Evolutionary conservation across 2,329 filamentous ascomycete species (phyloP), one percentile per base, ranked within the genome.

Genomic region (Aquanectria penicillioides): DNA sequence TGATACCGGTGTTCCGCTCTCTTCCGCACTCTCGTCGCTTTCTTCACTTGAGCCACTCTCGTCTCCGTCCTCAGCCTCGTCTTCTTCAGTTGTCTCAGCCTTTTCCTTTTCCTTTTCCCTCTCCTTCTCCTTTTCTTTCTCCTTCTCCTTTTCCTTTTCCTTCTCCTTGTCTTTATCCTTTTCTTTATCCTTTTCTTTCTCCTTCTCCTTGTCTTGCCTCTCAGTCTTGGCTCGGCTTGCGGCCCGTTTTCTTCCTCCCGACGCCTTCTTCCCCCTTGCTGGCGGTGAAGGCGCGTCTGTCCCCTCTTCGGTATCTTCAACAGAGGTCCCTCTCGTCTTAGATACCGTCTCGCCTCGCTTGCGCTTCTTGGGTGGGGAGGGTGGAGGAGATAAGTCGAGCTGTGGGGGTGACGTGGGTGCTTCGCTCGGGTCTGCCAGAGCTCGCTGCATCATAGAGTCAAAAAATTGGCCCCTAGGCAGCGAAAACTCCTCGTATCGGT

Each of bases 401-500:
- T 80, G 73, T 0, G 79, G 68, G 1, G 81, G 81, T n/a, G 82
- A 81, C 22, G 78, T 75, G 8, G 79, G 72, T 44, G 80, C 80
- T 60, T 85, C 82, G 67, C 79, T 81, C 3, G 78, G 75, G 43
- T 79, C 76, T 11, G 79, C 80, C 3, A 76, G 69, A 12, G 78
- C 78, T 52, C 78, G 78, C 43, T 77, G 75, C 74, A 80, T 75
- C 69, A 83, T 84, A 54, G 77, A 60, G 15, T 81, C 79, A 59
- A 78, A 75, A 69, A 79, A 85, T 1, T 81, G 76, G 13, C 69
- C 70, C 8, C 49, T 33, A 0, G 89, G 89, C 5, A 92, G 80
- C 23, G 83, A 81, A 65, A 93, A 93, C 22, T 90, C 86, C 51
- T 86, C 81, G 71, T 89, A 92, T 57, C 83, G 81, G 20, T 88